Base-by-base conservation (phyloP, 208 protist genomes). In the Wallacemonas sp. region DNA sequence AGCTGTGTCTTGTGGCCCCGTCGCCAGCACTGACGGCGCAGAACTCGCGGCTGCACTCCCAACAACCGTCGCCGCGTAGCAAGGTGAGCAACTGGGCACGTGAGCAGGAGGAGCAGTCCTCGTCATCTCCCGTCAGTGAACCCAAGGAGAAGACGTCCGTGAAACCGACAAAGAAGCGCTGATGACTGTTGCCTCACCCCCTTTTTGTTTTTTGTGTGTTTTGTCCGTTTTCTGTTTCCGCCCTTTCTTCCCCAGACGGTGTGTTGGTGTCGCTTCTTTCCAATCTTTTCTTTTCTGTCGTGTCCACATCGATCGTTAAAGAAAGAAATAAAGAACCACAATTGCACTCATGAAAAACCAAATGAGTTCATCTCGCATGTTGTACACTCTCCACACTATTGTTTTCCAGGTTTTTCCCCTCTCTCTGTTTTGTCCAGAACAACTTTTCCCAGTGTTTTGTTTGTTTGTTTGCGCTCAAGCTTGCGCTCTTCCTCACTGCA, bases 1-100 rank as follows among this genome's bases (percentile, higher is more conserved):
- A 54, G 26, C 70, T 76, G n/a, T 76, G 70, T 16, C 44, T 76
- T 2, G 70, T 81, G 1, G 67, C 75, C 12, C 44, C 75, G 1
- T 43, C 52, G 2, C 26, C 52, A 19, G 52, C 30, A 11, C 52
- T 39, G 9, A 58, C 52, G 4, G 52, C 32, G 30, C 52, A 38
- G 19, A 39, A 4, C 11, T 26, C 38, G 3, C 33, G 48, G 23
- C 38, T 33, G 9, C 57, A 33, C 17, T 32, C 57, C 14, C 21
- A 17, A 21, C 38, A 48, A 16, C 41, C 38, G 38, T 46, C 57
- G 5, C 34, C 36, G 17, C 34, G 1, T 2, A 58, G 52, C 19
- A 41, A 58, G 23, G 52, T 58, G n/a, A 34, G 8, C 9, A 39
- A 16, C 26, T 58, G 52, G 52, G 9, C 32, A 5, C 4, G 11